A percentile compares a stretch with the other conserved stretches of the same genome.
These are phyloP conservation scores for Hygrophila difformis DNA, from an alignment of 257 asterid species.

Conservation along the genomic window DNA sequence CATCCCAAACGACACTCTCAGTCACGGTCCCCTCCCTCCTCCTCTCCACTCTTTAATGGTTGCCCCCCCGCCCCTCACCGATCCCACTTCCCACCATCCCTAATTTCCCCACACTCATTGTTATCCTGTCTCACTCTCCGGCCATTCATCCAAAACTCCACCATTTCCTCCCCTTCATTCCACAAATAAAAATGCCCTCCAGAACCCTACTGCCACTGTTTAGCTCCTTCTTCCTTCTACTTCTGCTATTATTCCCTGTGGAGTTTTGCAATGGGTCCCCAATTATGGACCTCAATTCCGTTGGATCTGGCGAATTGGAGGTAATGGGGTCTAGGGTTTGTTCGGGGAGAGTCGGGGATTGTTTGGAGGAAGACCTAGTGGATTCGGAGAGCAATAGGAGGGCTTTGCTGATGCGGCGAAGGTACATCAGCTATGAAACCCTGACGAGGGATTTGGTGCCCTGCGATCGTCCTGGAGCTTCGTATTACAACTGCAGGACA, in stretches of 20 bases:
- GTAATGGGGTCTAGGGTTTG: slow-evolving; percentile 35
- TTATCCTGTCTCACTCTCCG: too few relatives aligned
- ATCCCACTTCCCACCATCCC: too few relatives aligned
- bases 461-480: slow-evolving; percentile 75
- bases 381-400: slow-evolving; percentile 59
- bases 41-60: too few relatives aligned
- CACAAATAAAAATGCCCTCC: too few relatives aligned
- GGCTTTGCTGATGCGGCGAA: slow-evolving; percentile 37
- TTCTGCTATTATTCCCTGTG: slow-evolving; percentile 17
- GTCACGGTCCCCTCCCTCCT: too few relatives aligned
- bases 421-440: slow-evolving; percentile 65
- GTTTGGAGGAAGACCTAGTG: slow-evolving; percentile 35
- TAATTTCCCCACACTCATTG: too few relatives aligned
- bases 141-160: too few relatives aligned
- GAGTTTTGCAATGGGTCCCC: slow-evolving; percentile 29
- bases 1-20: too few relatives aligned
- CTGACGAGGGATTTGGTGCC: slow-evolving; percentile 72
- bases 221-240: slow-evolving; percentile 17
- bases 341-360: slow-evolving; percentile 32
- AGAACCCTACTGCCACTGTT: slow-evolving; percentile 14
- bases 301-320: slow-evolving; percentile 18
- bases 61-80: too few relatives aligned
- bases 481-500: slow-evolving; percentile 53
- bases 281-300: slow-evolving; percentile 29
- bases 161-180: too few relatives aligned